These are phyloP conservation scores for Oxalis stricta DNA, from an alignment of 441 rosid species.

Conservation along the genomic window DNA sequence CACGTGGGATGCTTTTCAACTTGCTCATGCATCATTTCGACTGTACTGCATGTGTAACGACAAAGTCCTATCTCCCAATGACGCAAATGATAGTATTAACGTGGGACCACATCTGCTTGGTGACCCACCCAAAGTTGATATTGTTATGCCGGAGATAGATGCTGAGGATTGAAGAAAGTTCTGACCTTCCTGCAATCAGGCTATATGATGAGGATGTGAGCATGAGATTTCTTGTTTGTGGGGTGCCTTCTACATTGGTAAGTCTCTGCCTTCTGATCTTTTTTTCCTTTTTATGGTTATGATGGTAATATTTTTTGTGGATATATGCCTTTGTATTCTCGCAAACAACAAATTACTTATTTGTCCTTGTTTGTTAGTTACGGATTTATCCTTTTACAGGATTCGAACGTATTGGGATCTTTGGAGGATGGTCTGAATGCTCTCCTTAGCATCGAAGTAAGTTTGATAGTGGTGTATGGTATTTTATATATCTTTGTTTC, in stretches of 20 bases:
- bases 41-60: constrained; percentile 47
- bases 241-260: constrained; percentile 53
- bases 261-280: constrained; percentile 8
- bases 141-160: constrained; percentile 49
- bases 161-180: constrained; percentile 64
- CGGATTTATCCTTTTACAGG: constrained; percentile 35
- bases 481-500: neutral
- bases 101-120: constrained; percentile 66
- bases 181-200: constrained; percentile 72
- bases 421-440: constrained; percentile 92
- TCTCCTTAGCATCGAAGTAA: constrained; percentile 84
- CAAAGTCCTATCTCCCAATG: constrained; percentile 20
- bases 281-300: constrained; percentile 8
- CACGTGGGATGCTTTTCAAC: constrained; percentile 82
- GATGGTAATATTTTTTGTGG: constrained; percentile 6
- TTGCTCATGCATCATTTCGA: constrained; percentile 80
- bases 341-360: too few relatives aligned
- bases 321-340: constrained; percentile 5
- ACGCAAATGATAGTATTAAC: constrained; percentile 30
- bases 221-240: constrained; percentile 85
- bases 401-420: constrained; percentile 47
- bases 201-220: constrained; percentile 86
- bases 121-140: constrained; percentile 72
- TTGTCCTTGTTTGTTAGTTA: constrained; percentile 7
- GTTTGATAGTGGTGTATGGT: constrained; percentile 15